Percentiles rank a stretch among this genome's conserved stretches.
These are phyloP conservation scores for Colletotrichum limetticola DNA, from an alignment of 2,329 filamentous ascomycete genomes.

Conservation along the genomic window DNA sequence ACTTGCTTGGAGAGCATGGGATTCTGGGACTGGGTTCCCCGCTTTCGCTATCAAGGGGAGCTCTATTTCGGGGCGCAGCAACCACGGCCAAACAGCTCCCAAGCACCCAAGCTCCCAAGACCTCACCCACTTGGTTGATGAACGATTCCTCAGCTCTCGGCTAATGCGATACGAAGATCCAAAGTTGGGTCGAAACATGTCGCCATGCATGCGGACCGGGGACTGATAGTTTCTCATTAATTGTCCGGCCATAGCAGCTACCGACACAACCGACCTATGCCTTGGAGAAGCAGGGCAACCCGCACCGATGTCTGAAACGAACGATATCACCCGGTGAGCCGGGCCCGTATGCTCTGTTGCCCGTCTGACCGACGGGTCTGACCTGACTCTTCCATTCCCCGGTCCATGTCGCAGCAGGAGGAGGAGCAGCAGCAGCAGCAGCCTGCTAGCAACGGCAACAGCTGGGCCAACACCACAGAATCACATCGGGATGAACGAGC, in stretches of 20 bases:
- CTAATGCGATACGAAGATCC: neutral
- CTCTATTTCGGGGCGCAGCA: slow-evolving; percentile 7
- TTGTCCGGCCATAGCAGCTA: neutral
- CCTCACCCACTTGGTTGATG: neutral
- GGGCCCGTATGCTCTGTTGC: neutral
- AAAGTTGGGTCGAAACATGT: slow-evolving; percentile 10
- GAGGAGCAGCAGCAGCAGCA: neutral
- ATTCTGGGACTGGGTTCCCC: slow-evolving; percentile 22
- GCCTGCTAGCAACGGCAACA: neutral
- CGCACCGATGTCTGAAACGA: slow-evolving; percentile 32
- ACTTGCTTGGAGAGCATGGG: neutral
- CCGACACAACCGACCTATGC: neutral
- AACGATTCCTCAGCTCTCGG: neutral
- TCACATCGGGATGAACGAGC: neutral
- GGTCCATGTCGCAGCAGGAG: neutral
- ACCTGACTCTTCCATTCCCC: neutral
- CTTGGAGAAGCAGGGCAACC: slow-evolving; percentile 2
- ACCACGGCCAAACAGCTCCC: neutral
- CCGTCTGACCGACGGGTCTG: neutral
- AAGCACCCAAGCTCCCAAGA: neutral
- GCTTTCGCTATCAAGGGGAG: slow-evolving; percentile 12
- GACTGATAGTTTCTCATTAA: slow-evolving; percentile 5
- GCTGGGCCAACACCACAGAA: neutral
- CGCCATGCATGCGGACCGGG: neutral
- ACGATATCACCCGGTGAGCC: slow-evolving; percentile 33